Conservation (phyloP, 192 early-diverging fungal genomes). For the Mycoemilia scoparia region DNA sequence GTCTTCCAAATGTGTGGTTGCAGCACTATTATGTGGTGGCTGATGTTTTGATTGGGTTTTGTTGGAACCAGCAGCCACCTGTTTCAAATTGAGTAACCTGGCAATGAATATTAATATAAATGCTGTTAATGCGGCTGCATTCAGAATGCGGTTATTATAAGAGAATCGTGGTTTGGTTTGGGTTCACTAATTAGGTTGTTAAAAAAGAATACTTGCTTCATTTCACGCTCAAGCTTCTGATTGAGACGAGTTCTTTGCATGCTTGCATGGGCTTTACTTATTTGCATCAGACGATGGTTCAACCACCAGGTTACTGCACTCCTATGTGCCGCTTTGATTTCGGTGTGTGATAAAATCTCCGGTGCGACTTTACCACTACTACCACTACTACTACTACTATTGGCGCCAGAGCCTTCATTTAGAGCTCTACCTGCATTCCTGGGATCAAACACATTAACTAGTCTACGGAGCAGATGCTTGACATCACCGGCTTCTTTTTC, state of each 20-base stretch:
- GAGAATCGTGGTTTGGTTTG: conserved; percentile 21
- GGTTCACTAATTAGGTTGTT: neutral
- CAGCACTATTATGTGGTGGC: no score
- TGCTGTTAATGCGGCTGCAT: neutral
- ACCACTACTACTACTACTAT: no score
- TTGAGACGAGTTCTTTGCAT: conserved; percentile 49
- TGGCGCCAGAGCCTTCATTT: no score
- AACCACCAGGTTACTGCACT: conserved; percentile 49
- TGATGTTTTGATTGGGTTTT: no score
- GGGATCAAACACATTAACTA: no score
- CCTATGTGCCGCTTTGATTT: conserved; percentile 41
- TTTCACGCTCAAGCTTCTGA: conserved; percentile 49
- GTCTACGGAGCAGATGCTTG: no score
- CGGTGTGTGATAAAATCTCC: no score
- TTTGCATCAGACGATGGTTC: conserved; percentile 42
- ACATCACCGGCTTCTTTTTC: no score
- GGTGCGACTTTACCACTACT: no score
- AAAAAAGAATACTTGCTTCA: conserved; percentile 7
- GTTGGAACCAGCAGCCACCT: no score
- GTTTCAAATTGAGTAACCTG: no score
- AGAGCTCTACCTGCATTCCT: no score
- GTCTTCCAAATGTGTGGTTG: neutral
- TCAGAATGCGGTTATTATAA: neutral
- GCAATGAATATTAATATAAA: conserved; percentile 4
- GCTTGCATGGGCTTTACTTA: conserved; percentile 47